Conservation (phyloP, 2,329 filamentous ascomycete genomes). For the Cytospora piceae region DNA sequence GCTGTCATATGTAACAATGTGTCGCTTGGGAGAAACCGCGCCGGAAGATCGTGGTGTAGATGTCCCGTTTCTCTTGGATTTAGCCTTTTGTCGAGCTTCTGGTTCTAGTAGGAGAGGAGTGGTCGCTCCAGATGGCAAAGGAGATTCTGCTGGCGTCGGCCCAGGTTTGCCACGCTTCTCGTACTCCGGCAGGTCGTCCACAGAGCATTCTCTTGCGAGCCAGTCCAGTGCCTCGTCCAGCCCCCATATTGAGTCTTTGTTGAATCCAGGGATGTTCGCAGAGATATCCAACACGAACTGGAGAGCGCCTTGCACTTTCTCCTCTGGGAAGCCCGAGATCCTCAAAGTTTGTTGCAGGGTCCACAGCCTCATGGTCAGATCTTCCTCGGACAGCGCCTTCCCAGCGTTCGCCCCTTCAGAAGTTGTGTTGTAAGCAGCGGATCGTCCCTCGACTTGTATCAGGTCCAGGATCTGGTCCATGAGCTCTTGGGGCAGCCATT, state of each 20-base stretch:
- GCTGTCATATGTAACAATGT: conserved; percentile 60
- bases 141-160: conserved; percentile 51
- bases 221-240: conserved; percentile 87
- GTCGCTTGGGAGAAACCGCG: conserved; percentile 45
- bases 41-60: conserved; percentile 38
- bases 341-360: conserved; percentile 75
- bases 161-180: conserved; percentile 51
- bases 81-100: conserved; percentile 38
- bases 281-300: conserved; percentile 69
- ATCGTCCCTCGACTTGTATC: conserved; percentile 67
- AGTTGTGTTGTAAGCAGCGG: conserved; percentile 54
- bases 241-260: conserved; percentile 77
- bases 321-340: conserved; percentile 68
- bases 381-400: conserved; percentile 72
- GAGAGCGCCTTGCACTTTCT: conserved; percentile 66
- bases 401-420: conserved; percentile 49
- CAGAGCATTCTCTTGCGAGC: conserved; percentile 77
- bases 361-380: conserved; percentile 81
- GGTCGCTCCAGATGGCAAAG: conserved; percentile 52
- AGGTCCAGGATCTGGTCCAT: conserved; percentile 77
- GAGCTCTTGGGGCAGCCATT: conserved; percentile 81
- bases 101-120: conserved; percentile 50
- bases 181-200: conserved; percentile 73
- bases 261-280: conserved; percentile 58
- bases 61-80: conserved; percentile 42